phyloP scores from a whole-genome alignment of 2,329 filamentous ascomycete genomes.

The Colletotrichum tofieldiae region DNA sequence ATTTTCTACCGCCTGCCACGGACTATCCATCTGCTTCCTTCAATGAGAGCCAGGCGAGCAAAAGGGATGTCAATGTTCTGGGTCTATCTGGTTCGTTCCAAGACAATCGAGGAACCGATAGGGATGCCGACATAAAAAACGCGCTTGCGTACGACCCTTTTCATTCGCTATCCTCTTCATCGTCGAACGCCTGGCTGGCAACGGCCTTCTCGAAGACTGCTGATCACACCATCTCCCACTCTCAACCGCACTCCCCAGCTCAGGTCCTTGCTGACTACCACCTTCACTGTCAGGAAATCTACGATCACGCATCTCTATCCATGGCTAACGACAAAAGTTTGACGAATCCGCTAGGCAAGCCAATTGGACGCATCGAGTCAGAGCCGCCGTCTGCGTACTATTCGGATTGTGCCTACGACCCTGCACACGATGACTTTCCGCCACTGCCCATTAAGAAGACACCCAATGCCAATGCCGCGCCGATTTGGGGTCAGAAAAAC shows the following conservation, averaged over 20 bases:
- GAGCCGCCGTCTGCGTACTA: not conserved
- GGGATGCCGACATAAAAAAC: no score
- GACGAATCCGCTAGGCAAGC: not conserved
- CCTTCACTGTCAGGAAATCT: not conserved
- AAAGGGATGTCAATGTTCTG: not conserved
- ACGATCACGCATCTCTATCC: not conserved
- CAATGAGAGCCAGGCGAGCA: not conserved
- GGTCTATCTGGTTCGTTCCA: not conserved
- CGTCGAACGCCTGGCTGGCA: not conserved
- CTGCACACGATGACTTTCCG: not conserved
- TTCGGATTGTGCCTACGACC: not conserved
- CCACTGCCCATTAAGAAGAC: not conserved
- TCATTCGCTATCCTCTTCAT: not conserved
- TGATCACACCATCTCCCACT: no score
- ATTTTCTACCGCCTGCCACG: not conserved
- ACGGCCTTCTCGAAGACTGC: not conserved
- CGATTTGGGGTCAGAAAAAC: not conserved
- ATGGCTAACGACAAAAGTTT: no score
- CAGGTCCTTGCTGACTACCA: not conserved
- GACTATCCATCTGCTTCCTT: not conserved
- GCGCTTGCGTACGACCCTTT: not conserved
- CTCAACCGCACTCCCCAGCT: not conserved
- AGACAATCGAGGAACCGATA: not conserved
- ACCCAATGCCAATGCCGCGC: not conserved
- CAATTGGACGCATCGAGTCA: not conserved